Evolutionary conservation across 805 yeast genomes (phyloP).

Genomic region (Blastobotrys robertii): DNA sequence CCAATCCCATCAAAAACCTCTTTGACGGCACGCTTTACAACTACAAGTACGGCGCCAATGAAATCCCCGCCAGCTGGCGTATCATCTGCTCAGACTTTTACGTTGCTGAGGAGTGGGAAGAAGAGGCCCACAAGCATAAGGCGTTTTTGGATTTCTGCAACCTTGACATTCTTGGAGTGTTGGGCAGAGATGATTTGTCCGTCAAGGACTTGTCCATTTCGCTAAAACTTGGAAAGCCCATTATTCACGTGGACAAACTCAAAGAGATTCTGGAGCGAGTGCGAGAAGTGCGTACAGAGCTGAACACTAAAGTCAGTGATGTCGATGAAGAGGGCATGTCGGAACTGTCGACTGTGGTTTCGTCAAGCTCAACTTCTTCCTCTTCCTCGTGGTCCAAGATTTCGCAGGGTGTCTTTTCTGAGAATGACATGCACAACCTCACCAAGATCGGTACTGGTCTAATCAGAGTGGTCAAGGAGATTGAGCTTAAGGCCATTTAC

Average conservation of each 20-base stretch:
- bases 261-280: slow-evolving; percentile 11
- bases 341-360: too few relatives aligned
- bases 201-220: slow-evolving; percentile 25
- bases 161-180: slow-evolving; percentile 25
- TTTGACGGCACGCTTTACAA: slow-evolving; percentile 29
- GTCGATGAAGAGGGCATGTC: too few relatives aligned
- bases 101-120: slow-evolving; percentile 20
- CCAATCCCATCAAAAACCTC: slow-evolving; percentile 14
- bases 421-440: slow-evolving; percentile 14
- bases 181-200: slow-evolving; percentile 21
- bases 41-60: slow-evolving; percentile 20
- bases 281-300: slow-evolving; percentile 9
- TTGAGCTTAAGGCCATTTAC: slow-evolving; percentile 27
- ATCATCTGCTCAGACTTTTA: slow-evolving; percentile 23
- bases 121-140: slow-evolving; percentile 23
- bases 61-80: slow-evolving; percentile 22
- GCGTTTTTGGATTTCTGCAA: slow-evolving; percentile 24
- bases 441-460: slow-evolving; percentile 21
- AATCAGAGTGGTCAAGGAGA: slow-evolving; percentile 27
- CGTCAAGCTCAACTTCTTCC: too few relatives aligned
- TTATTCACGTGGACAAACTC: slow-evolving; percentile 17
- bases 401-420: slow-evolving; percentile 11
- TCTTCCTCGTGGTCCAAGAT: background rate
- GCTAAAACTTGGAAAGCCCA: slow-evolving; percentile 22
- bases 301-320: too few relatives aligned